Evolutionary conservation across 75 land plant species (phyloP).

Genomic region (Pseudotsuga menziesii): DNA sequence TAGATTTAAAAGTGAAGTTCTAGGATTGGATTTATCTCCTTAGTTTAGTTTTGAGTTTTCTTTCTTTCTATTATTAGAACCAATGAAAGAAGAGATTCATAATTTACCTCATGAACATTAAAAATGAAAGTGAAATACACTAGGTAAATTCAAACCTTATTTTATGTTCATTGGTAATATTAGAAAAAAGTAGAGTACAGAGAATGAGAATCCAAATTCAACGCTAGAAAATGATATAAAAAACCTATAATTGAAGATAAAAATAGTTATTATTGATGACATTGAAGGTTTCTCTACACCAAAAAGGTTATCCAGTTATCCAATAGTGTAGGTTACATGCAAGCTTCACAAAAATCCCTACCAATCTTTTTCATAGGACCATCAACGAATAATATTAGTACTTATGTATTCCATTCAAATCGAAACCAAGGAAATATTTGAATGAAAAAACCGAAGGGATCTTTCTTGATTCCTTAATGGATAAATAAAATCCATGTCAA

Average conservation of each 20-base stretch:
- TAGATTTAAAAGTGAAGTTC: too few species aligned
- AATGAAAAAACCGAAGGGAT: too few species aligned
- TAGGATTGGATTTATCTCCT: neutral
- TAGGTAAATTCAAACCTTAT: neutral
- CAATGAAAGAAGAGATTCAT: neutral
- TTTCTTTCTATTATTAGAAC: neutral
- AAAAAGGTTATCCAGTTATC: neutral
- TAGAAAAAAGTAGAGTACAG: neutral
- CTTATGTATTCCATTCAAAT: too few species aligned
- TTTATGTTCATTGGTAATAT: neutral
- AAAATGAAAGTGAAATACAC: neutral
- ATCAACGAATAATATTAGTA: too few species aligned
- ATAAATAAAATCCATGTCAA: too few species aligned
- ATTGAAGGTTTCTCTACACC: neutral
- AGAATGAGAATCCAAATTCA: conserved; percentile 5
- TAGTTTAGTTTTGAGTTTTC: neutral
- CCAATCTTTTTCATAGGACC: neutral
- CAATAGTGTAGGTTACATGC: neutral
- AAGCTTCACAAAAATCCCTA: neutral
- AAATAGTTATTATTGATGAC: neutral
- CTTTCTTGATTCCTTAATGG: too few species aligned
- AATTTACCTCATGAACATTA: conserved; percentile 1
- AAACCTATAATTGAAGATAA: neutral
- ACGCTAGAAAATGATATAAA: neutral
- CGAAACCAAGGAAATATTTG: too few species aligned